Evolutionary conservation across 1,139 yeast species (phyloP), one percentile per base, ranked within the genome.

Genomic region (Yamadazyma sp.): DNA sequence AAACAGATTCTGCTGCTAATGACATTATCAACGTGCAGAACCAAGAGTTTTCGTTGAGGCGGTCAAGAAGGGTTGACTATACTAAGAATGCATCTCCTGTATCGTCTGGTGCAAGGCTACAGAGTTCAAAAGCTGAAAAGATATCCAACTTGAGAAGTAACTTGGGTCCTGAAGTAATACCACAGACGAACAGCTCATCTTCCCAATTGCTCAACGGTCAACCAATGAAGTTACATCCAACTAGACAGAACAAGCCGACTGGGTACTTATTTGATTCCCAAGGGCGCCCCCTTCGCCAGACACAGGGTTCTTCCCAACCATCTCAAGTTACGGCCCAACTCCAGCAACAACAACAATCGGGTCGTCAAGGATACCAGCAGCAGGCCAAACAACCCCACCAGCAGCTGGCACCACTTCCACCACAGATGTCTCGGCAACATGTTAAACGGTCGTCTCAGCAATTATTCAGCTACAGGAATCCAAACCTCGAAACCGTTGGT

Each of bases 21-120:
- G 45, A 47, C 27, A 24, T 28, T 2, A 34, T 41, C 6, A 37
- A 42, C 17, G 28, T 43, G 8, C 46, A 32, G 42, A 42, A 61
- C 16, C 57, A 52, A 25, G 66, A 59, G 26, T 62, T 69, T 51
- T 54, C 73, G 1, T 59, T 71, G 44, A 63, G 61, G 38, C 53
- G 77, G 41, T 65, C 73, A 43, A 61, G 76, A 45, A 55, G 77
- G 40, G 61, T 66, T 3, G 73, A 70, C 48, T 70, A 71, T 48
- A 53, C 71, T 32, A 69, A 69, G 37, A 59, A 56, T 25, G n/a
- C 45, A 28, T 12, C 35, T 12, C 17, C 35, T 8, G 45, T 42
- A 9, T 30, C 46, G 7, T 24, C 57, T 29, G 70, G 70, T 1
- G 56, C 69, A 9, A 60, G 48, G 33, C 51, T 66, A 25, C 71